Evolutionary conservation across 257 asterid species (phyloP), one percentile per base, ranked within the genome.

Genomic region (Solanum virginianum): DNA sequence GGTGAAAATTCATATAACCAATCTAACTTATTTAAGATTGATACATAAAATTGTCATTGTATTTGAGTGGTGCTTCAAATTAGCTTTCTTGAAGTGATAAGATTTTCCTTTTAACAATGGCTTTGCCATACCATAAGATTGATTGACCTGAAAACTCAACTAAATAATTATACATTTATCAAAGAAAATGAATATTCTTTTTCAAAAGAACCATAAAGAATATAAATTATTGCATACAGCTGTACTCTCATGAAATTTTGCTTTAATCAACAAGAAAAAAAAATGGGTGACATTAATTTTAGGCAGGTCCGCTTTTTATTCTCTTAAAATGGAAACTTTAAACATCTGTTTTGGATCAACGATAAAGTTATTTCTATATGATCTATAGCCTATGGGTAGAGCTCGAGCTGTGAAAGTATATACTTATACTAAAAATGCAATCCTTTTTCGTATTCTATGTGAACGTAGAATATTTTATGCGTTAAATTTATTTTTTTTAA

Each of bases 191-290:
- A 75, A 49, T 75, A 49, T 49, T 49, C 15, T 75, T 74, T 68
- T 75, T 49, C 22, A 22, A 75, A 74, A 75, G 57, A 45, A n/a
- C 20, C 39, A 72, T 45, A n/a, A 75, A 51, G 59, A 75, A 75
- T 75, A 47, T 75, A 75, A 47, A 75, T 75, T 14, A 75, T 75
- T 75, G 81, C 81, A 75, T 75, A 75, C 81, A 75, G 60, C 60
- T 75, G 17, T 47, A 60, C 22, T 47, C 22, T 49, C 60, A 22
- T 75, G 24, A 75, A 47, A 75, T 49, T 75, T 75, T 13, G 59
- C 60, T 74, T 74, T 74, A 15, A 74, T 75, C n/a, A 47, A 36
- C 80, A 11, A 71, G 24, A 7, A 74, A 22, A 47, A 22, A 74
- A 7, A 12, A 6, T 32, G 39, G 57, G 39, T 47, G 59, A 14